Evolutionary conservation across 140 eudicot species (phyloP).

Genomic region (Flaveria floridana): DNA sequence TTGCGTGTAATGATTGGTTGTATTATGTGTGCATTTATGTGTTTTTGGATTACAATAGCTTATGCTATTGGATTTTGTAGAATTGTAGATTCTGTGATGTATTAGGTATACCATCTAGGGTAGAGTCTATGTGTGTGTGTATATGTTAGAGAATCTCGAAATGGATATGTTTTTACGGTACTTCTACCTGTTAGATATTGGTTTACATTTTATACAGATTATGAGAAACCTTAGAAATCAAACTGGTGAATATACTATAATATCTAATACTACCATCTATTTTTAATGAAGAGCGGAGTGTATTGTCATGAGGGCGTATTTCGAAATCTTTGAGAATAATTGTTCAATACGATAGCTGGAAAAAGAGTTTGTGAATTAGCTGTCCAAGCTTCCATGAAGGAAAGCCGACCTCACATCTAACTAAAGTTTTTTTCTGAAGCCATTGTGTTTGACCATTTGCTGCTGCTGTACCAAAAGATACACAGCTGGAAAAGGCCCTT

Average conservation of each 20-base stretch:
- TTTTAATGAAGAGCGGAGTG: background rate
- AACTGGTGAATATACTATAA: no score
- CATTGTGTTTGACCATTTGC: background rate
- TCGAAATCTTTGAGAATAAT: background rate
- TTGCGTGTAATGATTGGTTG: background rate
- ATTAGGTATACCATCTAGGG: background rate
- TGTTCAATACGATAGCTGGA: no score
- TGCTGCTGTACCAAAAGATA: background rate
- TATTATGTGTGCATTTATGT: background rate
- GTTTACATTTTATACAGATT: no score
- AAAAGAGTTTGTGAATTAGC: no score
- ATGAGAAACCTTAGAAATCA: no score
- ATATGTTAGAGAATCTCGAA: background rate
- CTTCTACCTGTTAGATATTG: no score
- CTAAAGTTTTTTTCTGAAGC: background rate
- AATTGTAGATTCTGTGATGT: background rate
- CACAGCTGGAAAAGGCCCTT: background rate
- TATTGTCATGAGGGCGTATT: background rate
- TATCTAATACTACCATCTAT: background rate
- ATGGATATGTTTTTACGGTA: no score
- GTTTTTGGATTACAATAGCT: background rate
- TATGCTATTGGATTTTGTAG: background rate
- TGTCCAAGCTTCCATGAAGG: background rate
- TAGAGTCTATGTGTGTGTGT: background rate
- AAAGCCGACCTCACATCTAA: background rate